Percentiles rank a stretch among this genome's conserved stretches.
Conservation (phyloP, 257 asterid species). For the Striga asiatica region DNA sequence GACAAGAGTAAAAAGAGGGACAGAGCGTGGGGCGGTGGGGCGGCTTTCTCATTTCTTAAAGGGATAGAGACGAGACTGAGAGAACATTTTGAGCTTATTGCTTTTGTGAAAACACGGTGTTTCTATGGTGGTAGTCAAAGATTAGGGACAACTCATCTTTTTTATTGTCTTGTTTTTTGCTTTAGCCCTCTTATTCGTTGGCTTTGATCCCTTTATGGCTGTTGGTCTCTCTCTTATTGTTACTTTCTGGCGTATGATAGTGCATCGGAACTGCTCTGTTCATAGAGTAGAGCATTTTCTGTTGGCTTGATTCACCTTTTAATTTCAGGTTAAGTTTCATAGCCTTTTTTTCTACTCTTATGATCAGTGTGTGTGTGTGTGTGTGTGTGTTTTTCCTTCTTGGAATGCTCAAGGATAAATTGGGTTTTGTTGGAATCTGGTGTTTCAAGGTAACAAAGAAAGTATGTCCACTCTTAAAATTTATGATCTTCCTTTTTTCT, state of each 20-base stretch:
- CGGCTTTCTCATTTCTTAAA: slow-evolving; percentile 48
- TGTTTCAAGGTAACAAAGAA: too few species aligned
- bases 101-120: slow-evolving; percentile 66
- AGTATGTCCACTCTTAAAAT: too few species aligned
- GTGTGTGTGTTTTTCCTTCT: not conserved
- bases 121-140: slow-evolving; percentile 67
- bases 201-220: slow-evolving; percentile 11
- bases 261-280: too few species aligned
- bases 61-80: slow-evolving; percentile 25
- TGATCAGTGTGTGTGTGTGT: not conserved
- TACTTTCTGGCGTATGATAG: not conserved
- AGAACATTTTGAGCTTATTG: slow-evolving; percentile 56
- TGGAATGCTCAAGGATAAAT: not conserved
- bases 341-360: not conserved
- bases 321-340: not conserved
- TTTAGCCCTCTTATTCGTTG: slow-evolving; percentile 5
- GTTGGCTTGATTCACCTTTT: slow-evolving; percentile 18
- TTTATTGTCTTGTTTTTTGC: slow-evolving; percentile 18
- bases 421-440: not conserved
- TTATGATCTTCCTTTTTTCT: too few species aligned
- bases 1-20: too few species aligned
- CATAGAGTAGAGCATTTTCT: slow-evolving; percentile 6
- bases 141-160: slow-evolving; percentile 56
- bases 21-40: slow-evolving; percentile 51
- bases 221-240: slow-evolving; percentile 9